These are phyloP conservation scores for Fusarium sp. DNA, from an alignment of 2,329 filamentous ascomycete genomes.

Conservation along the genomic window DNA sequence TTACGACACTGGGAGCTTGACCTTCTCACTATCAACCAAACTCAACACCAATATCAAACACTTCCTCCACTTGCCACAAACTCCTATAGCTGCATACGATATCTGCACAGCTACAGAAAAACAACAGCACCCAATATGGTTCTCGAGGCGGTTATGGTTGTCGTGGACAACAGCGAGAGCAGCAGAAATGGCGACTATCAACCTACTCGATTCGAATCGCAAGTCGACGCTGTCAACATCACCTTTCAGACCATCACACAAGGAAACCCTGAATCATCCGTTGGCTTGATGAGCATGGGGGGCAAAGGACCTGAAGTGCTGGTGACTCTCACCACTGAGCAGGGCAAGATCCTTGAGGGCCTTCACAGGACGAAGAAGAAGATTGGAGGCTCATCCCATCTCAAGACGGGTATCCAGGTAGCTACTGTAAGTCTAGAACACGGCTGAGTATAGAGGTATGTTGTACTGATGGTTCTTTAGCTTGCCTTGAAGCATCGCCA, in stretches of 20 bases:
- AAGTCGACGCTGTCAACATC: constrained; percentile 93
- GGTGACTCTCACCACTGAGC: constrained; percentile 94
- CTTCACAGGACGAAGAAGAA: constrained; percentile 89
- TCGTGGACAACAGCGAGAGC: constrained; percentile 99
- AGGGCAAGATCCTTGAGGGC: constrained; percentile 93
- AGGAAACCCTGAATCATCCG: constrained; percentile 94
- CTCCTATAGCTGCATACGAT: not conserved
- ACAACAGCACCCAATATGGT: constrained; percentile 76
- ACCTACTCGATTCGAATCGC: constrained; percentile 94
- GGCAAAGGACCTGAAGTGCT: constrained; percentile 97
- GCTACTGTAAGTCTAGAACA: constrained; percentile 75
- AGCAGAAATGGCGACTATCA: constrained; percentile 94
- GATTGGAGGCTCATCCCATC: constrained; percentile 87
- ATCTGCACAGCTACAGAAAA: constrained; percentile 3
- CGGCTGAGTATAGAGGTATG: not conserved
- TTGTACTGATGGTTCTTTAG: constrained; percentile 57
- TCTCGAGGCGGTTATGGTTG: constrained; percentile 99
- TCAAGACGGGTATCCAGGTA: constrained; percentile 94
- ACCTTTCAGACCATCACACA: constrained; percentile 96
- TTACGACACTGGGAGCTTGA: constrained; percentile 52
- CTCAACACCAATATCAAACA: constrained; percentile 28
- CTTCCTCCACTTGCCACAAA: constrained; percentile 1
- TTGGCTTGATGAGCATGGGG: constrained; percentile 98
- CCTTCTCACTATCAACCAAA: constrained; percentile 42
- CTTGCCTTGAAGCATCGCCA: constrained; percentile 96